Evolutionary conservation across 2,329 filamentous ascomycete genomes (phyloP), one percentile per base, ranked within the genome.

Genomic region (Pseudogymnoascus sp.): DNA sequence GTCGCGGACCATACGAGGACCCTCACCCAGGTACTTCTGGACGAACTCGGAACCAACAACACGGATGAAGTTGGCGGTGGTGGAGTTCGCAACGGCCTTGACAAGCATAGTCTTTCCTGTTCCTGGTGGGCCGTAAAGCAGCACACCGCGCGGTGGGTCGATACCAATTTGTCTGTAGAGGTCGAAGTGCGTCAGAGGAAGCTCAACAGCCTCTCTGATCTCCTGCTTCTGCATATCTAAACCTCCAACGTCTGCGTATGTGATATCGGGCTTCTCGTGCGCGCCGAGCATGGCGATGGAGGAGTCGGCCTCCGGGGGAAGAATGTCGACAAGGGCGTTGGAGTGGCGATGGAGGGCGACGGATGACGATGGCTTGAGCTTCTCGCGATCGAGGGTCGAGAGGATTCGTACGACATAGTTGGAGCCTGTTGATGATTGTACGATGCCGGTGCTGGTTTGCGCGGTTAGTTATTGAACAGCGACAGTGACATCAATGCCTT

Each of bases 151-250:
- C 53, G 95, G 95, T 59, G 95, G 95, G 76, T 99, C 95, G 74
- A 99, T 99, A 78, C 95, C 95, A 69, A 99, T 99, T 79, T 99
- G 95, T 79, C 93, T 96, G 83, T 99, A 99, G 38, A 97, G 88
- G 57, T 97, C 93, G 76, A 97, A 97, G 77, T 97, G 95, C 67
- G 93, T 97, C 71, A 99, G 82, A 35, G 95, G 95, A 68, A 99
- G 82, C 82, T 99, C 95, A 62, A 99, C 95, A 10, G 95, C 95
- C 79, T 99, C 95, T 69, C 95, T 86, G 68, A 99, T 99, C 78
- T 99, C 95, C 79, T 99, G 95, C 82, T 99, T 99, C 80, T 99
- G 95, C 95, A 99, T 99, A 73, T 99, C 95, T 69, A 97, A 79
- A 60, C 95, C 95, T 81, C 95, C 95, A 66, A 99, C 95, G 76